These are phyloP conservation scores for Boletus rubroflammeus DNA, from an alignment of 768 basidiomycete genomes.

Conservation along the genomic window DNA sequence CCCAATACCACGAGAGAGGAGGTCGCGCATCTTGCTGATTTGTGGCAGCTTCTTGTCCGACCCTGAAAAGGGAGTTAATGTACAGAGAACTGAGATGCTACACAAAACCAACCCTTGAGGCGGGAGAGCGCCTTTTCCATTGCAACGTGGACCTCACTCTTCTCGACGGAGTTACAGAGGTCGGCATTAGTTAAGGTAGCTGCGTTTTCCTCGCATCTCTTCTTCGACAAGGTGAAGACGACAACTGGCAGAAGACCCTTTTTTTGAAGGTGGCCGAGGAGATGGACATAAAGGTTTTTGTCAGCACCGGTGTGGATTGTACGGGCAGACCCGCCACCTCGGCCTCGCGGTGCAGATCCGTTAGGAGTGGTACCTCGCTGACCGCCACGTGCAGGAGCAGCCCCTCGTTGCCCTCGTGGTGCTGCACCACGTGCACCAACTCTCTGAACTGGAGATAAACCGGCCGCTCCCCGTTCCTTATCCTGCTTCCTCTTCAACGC, in stretches of 20 bases:
- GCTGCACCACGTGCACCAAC: constrained; percentile 77
- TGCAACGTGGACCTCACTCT: constrained; percentile 94
- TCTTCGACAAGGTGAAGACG: constrained; percentile 96
- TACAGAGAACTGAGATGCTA: neutral
- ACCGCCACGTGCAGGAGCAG: constrained; percentile 47
- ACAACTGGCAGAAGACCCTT: constrained; percentile 87
- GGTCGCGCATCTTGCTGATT: constrained; percentile 83
- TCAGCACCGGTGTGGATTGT: constrained; percentile 69
- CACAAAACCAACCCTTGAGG: constrained; percentile 65
- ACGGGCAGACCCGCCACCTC: constrained; percentile 48
- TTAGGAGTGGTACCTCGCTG: constrained; percentile 48
- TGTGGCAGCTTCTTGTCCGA: constrained; percentile 92
- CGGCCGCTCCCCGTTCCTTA: constrained; percentile 95
- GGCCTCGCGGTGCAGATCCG: constrained; percentile 34
- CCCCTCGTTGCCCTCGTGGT: constrained; percentile 45
- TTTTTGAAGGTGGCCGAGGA: constrained; percentile 84
- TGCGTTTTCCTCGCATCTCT: constrained; percentile 95
- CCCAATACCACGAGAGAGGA: constrained; percentile 90
- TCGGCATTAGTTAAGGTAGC: constrained; percentile 83
- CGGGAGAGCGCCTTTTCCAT: constrained; percentile 89
- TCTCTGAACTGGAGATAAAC: constrained; percentile 79
- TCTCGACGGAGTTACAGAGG: constrained; percentile 84
- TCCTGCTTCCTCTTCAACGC: constrained; percentile 92
- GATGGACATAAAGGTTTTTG: constrained; percentile 91
- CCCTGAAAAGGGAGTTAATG: constrained; percentile 43